Evolutionary conservation across 805 yeast species (phyloP).

Genomic region (Myxozyma udenii): DNA sequence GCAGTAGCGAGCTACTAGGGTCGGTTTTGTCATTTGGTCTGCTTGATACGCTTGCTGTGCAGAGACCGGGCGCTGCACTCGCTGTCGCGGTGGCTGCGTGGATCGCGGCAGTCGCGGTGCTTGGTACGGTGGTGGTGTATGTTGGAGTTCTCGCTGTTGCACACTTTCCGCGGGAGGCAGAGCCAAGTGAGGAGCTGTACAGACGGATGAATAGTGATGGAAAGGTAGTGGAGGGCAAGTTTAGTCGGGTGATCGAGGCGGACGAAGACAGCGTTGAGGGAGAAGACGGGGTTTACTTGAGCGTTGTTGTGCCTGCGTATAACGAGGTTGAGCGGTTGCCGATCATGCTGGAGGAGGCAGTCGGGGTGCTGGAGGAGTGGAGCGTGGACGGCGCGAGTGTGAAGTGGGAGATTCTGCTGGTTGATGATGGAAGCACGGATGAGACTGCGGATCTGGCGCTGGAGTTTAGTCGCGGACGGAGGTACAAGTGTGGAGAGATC

Average conservation of each 20-base stretch:
- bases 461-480: slow-evolving; percentile 47
- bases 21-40: no score
- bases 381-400: slow-evolving; percentile 35
- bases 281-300: slow-evolving; percentile 47
- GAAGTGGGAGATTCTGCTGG: slow-evolving; percentile 72
- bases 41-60: no score
- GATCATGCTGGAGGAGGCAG: slow-evolving; percentile 66
- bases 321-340: slow-evolving; percentile 76
- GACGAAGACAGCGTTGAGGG: not conserved
- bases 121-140: slow-evolving; percentile 1
- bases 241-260: not conserved
- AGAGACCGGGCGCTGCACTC: slow-evolving; percentile 40
- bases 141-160: slow-evolving; percentile 11
- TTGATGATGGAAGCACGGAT: slow-evolving; percentile 90
- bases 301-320: slow-evolving; percentile 90
- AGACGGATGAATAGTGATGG: slow-evolving; percentile 2
- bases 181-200: slow-evolving; percentile 18
- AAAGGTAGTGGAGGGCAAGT: not conserved
- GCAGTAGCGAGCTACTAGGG: no score
- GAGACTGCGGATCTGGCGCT: slow-evolving; percentile 73
- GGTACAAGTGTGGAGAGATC: slow-evolving; percentile 51
- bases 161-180: slow-evolving; percentile 23
- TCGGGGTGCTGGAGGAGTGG: slow-evolving; percentile 21
- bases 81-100: not conserved
- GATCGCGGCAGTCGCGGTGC: not conserved